Conservation (phyloP, 257 asterid genomes). For the Solanum lignicaule region DNA sequence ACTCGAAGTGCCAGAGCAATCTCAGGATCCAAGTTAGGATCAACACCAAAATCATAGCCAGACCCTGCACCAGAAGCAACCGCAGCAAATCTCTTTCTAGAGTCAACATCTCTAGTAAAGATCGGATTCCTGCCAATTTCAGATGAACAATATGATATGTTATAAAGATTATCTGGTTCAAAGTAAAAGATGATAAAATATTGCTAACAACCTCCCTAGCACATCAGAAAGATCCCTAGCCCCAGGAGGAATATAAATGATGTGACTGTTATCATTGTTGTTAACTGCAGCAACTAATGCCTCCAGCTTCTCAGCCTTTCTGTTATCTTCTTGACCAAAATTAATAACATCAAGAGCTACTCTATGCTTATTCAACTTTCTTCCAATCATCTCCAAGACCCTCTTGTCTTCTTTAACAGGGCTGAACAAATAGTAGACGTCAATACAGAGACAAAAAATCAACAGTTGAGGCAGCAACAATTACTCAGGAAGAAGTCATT, state of each 20-base stretch:
- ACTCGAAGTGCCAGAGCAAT: constrained; percentile 95
- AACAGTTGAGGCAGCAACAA: neutral
- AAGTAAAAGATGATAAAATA: neutral
- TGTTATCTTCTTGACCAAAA: constrained; percentile 94
- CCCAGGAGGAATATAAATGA: constrained; percentile 91
- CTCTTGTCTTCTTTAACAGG: constrained; percentile 89
- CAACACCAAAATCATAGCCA: constrained; percentile 89
- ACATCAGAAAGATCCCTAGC: constrained; percentile 84
- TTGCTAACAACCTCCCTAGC: neutral
- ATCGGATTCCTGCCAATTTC: constrained; percentile 63
- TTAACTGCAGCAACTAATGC: constrained; percentile 87
- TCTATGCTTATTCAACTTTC: constrained; percentile 79
- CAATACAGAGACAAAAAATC: neutral
- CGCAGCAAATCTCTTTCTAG: constrained; percentile 73
- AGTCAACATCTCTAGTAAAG: constrained; percentile 91
- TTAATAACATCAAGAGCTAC: constrained; percentile 91
- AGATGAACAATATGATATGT: neutral
- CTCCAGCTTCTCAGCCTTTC: constrained; percentile 78
- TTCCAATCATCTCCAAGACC: constrained; percentile 81
- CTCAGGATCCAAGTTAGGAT: constrained; percentile 95
- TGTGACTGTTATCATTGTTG: constrained; percentile 85
- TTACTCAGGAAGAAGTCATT: neutral
- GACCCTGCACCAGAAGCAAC: constrained; percentile 56
- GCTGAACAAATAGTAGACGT: constrained; percentile 23
- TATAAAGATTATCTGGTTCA: neutral